Base-by-base conservation (phyloP, 768 basidiomycete genomes). In the Lactarius hengduanensis region DNA sequence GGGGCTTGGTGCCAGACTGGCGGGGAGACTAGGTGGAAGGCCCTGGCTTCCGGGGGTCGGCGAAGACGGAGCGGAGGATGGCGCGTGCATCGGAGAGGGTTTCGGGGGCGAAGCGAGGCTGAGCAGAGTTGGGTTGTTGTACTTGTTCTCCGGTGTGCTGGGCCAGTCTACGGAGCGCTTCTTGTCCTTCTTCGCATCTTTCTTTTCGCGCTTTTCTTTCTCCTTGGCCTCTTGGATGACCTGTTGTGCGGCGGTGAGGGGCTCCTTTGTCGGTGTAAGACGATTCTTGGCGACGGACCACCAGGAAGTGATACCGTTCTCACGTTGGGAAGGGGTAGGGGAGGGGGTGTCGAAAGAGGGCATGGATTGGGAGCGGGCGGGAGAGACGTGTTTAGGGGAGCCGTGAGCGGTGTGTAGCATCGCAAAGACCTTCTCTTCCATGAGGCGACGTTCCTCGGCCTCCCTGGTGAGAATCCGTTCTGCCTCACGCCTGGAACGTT, bases 241-340 rank as follows among this genome's bases (percentile, higher is more conserved):
- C 70, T 92, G 91, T 72, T 94, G 92, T 0, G 92, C 92, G 10
- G 92, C 91, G 0, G 92, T 94, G n/a, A 91, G 84, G 1, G 79
- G 75, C 16, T 90, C 87, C 71, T 92, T 94, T 15, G 88, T 88
- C 2, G 92, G 90, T 0, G 91, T 92, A 11, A 94, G 81, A 70
- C 79, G 86, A 70, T 84, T 84, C 80, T 90, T 93, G 22, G 91
- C 85, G 3, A 84, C 80, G 13, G 83, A 76, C 89, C 91, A 92
- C 92, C 92, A 94, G 0, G 64, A 65, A 8, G 64, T 28, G 43
- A 36, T 13, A 1, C 68, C 72, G 2, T 74, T 73, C n/a, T 88
- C 90, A 75, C 89, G 89, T 71, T 86, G 82, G 7, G 87, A 87
- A 10, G 80, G 73, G 2, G 85, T 80, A 1, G 89, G 89, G 0